These are phyloP conservation scores for Annulohypoxylon moriforme DNA, from an alignment of 495 filamentous ascomycete genomes.

Conservation along the genomic window DNA sequence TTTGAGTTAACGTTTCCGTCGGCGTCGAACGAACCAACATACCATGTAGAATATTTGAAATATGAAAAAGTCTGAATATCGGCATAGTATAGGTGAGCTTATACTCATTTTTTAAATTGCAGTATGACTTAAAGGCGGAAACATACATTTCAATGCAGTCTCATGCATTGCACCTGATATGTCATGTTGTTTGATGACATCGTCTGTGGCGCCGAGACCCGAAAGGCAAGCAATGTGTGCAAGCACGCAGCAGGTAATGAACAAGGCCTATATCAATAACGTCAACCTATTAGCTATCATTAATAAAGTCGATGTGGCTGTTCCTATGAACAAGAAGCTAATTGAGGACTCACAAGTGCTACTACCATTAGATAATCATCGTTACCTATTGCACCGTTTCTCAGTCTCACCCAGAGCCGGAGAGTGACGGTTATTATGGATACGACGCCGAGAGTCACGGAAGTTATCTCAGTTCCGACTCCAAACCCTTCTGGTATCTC, in stretches of 20 bases:
- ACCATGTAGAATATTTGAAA: slow-evolving; percentile 17
- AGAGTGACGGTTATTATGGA: slow-evolving; percentile 9
- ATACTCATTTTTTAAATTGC: background rate
- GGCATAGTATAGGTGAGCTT: slow-evolving; percentile 1
- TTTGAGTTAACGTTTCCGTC: background rate
- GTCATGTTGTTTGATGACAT: slow-evolving; percentile 4
- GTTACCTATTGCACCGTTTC: slow-evolving; percentile 23
- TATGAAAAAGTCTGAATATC: slow-evolving; percentile 24
- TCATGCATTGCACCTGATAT: background rate
- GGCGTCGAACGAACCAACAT: background rate
- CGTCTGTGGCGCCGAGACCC: slow-evolving; percentile 24
- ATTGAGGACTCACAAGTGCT: slow-evolving; percentile 13
- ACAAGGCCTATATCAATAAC: slow-evolving; percentile 2
- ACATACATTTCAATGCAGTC: slow-evolving; percentile 25
- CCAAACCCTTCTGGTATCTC: slow-evolving; percentile 9
- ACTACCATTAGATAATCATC: slow-evolving; percentile 34
- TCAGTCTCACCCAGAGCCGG: slow-evolving; percentile 21
- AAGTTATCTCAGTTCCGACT: background rate
- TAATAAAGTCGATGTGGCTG: background rate
- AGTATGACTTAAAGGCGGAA: background rate
- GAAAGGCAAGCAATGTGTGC: slow-evolving; percentile 14
- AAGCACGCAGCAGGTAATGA: slow-evolving; percentile 9
- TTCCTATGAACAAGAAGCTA: no score
- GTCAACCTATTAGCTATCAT: background rate
- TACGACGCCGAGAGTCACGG: background rate